Base-by-base conservation (phyloP, 2,329 filamentous ascomycete genomes). In the Acrodontium crateriforme region DNA sequence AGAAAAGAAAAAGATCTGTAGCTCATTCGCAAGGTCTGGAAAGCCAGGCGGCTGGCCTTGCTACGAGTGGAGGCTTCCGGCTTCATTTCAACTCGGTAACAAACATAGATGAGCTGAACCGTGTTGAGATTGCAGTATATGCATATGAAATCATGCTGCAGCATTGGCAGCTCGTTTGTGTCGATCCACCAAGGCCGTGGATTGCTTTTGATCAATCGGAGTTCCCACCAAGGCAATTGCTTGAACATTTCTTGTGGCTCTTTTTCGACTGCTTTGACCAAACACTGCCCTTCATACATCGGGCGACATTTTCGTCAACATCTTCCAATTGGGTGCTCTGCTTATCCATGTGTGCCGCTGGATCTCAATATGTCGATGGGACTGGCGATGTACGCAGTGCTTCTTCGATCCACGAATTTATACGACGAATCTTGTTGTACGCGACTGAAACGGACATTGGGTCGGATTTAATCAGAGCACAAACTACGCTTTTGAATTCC, bases 271-370 rank as follows among this genome's bases (percentile, higher is more conserved):
- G 37, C 18, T 51, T 52, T 19, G 40, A 46, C 25, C 39, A 42
- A 13, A 35, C 39, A 9, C 37, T 53, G 10, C 49, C 50, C 3
- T 45, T 52, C 22, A 26, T 52, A 6, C 47, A 52, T 24, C 29
- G 23, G 16, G 36, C 36, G 1, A 41, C 35, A 3, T 39, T 49
- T 23, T 17, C 30, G 16, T 18, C 23, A 27, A 19, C 31, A 19
- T 16, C 28, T 13, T 17, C 35, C 6, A 18, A 42, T 9, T 42
- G 38, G 33, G 28, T 46, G 7, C 35, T 49, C 7, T 31, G 44
- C 10, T 31, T 52, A 11, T 46, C 46, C 6, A 34, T 51, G n/a
- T 40, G 38, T 6, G 35, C 44, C 18, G 34, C 51, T 2, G 50
- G 47, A 7, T 42, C 44, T 12, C 44, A 38, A 18, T 49, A 42